Conservation (phyloP, 164 flowering plant genomes). For the Macadamia integrifolia region DNA sequence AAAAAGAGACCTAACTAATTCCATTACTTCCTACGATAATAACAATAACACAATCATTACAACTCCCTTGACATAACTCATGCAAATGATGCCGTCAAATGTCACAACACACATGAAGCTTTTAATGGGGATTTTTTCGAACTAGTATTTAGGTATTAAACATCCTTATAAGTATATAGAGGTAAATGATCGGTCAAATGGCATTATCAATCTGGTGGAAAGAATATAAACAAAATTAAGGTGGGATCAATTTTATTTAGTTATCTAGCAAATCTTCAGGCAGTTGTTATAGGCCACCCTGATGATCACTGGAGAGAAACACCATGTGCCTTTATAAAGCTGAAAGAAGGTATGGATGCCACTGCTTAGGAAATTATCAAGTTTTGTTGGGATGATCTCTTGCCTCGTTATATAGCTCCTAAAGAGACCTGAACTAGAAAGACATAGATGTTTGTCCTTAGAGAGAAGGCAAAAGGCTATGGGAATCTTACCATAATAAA, state of each 20-base stretch:
- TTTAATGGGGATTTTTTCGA: conserved; percentile 63
- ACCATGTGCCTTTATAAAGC: conserved; percentile 65
- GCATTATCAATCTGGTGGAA: conserved; percentile 35
- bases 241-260: conserved; percentile 46
- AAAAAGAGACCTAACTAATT: too few species aligned
- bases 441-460: conserved; percentile 55
- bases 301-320: conserved; percentile 36
- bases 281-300: conserved; percentile 58
- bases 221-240: conserved; percentile 50
- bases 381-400: conserved; percentile 32
- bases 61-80: too few species aligned
- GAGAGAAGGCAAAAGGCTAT: conserved; percentile 39
- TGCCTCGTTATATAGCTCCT: conserved; percentile 58
- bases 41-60: too few species aligned
- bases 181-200: conserved; percentile 54
- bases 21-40: too few species aligned
- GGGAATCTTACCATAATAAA: conserved; percentile 22
- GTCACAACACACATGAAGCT: conserved; percentile 29
- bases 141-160: conserved; percentile 50
- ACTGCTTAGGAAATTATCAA: conserved; percentile 38
- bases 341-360: conserved; percentile 32
- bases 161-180: conserved; percentile 44
- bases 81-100: too few species aligned
- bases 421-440: conserved; percentile 52
- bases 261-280: conserved; percentile 49